A percentile compares a stretch with the other conserved stretches of the same genome.
phyloP scores from a whole-genome alignment of 805 yeast species.

The Metschnikowia cerradonensis region DNA sequence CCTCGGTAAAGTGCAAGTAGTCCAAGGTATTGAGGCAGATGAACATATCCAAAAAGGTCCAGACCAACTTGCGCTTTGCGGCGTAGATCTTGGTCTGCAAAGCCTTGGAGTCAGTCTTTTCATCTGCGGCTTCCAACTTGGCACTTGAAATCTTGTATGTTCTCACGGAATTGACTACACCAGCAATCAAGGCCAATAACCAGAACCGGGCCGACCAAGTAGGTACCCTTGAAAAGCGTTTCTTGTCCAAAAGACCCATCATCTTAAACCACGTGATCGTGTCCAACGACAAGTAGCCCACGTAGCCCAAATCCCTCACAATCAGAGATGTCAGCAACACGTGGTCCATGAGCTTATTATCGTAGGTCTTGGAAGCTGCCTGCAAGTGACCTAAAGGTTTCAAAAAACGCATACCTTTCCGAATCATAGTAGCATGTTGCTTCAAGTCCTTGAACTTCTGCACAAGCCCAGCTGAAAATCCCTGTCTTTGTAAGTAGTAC shows the following conservation, averaged over 20 bases:
- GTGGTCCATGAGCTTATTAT: conserved; percentile 66
- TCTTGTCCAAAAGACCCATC: conserved; percentile 50
- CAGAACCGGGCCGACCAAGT: conserved; percentile 68
- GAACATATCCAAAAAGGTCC: conserved; percentile 72
- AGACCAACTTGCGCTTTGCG: conserved; percentile 60
- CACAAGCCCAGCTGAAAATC: conserved; percentile 46
- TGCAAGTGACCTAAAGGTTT: conserved; percentile 74
- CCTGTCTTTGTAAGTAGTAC: conserved; percentile 54
- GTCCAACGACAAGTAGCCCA: conserved; percentile 61
- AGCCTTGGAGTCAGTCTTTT: conserved; percentile 31
- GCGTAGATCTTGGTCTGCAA: conserved; percentile 42
- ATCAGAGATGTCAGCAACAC: conserved; percentile 50
- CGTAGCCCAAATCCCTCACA: conserved; percentile 56
- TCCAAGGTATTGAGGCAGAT: conserved; percentile 71
- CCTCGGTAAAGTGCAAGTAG: conserved; percentile 63
- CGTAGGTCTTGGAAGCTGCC: conserved; percentile 62
- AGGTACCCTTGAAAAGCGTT: conserved; percentile 47
- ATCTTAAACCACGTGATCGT: conserved; percentile 58
- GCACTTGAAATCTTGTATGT: conserved; percentile 45
- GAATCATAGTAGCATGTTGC: conserved; percentile 58
- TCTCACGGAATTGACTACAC: conserved; percentile 57
- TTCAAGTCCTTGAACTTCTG: conserved; percentile 53
- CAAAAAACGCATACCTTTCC: conserved; percentile 81
- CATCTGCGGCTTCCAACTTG: conserved; percentile 25
- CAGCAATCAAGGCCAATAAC: conserved; percentile 66